phyloP scores from a whole-genome alignment of 768 basidiomycete genomes.

The Tricholoma matsutake region DNA sequence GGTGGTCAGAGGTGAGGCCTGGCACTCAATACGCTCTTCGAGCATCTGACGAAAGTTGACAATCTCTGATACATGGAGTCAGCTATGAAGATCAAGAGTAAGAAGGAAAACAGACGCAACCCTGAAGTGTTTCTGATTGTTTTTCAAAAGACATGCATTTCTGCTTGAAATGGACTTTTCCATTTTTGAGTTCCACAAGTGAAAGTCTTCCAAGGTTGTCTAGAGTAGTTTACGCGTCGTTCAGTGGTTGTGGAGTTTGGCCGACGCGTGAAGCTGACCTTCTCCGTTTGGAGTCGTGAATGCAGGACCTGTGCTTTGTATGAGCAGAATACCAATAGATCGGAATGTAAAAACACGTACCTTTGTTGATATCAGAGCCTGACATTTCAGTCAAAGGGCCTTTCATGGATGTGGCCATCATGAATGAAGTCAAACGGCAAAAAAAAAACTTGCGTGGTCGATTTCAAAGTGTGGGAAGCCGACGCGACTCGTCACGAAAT shows the following conservation, averaged over 20 bases:
- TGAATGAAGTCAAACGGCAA: constrained; percentile 19
- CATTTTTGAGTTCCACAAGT: constrained; percentile 69
- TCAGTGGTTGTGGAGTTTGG: constrained; percentile 2
- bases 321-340: not conserved
- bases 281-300: constrained; percentile 7
- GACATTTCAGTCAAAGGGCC: constrained; percentile 35
- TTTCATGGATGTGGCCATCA: constrained; percentile 10
- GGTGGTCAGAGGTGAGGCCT: constrained; percentile 46
- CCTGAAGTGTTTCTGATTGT: constrained; percentile 78
- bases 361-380: constrained; percentile 30
- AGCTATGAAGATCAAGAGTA: constrained; percentile 7
- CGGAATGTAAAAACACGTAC: constrained; percentile 20
- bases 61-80: constrained; percentile 46
- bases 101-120: constrained; percentile 34
- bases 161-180: constrained; percentile 74
- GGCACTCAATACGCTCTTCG: constrained; percentile 45
- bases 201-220: constrained; percentile 38
- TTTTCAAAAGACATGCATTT: constrained; percentile 74
- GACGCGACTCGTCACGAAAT: too few relatives aligned
- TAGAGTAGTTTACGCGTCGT: constrained; percentile 29
- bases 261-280: constrained; percentile 32
- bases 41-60: constrained; percentile 76
- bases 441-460: constrained; percentile 20
- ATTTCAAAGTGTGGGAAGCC: constrained; percentile 29
- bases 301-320: not conserved